Evolutionary conservation across 768 basidiomycete genomes (phyloP).

Genomic region (Amanita subjunquillea): DNA sequence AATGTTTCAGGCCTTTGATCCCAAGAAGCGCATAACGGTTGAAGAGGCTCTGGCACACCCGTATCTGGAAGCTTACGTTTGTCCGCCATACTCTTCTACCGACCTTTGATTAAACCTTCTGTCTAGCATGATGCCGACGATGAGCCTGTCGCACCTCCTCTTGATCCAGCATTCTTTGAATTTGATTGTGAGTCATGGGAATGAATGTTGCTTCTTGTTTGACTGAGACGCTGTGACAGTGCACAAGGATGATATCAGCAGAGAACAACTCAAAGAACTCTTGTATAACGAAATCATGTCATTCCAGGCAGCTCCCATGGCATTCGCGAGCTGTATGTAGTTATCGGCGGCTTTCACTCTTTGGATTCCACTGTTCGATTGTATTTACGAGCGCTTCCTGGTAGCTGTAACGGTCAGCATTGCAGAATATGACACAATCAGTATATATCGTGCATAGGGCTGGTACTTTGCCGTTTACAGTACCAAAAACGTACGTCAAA

Average conservation of each 20-base stretch:
- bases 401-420: neutral
- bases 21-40: conserved; percentile 91
- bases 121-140: conserved; percentile 87
- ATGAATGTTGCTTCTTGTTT: neutral
- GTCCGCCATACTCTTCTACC: conserved; percentile 15
- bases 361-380: neutral
- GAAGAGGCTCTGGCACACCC: conserved; percentile 94
- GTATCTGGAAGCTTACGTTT: conserved; percentile 85
- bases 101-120: conserved; percentile 6
- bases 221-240: conserved; percentile 31
- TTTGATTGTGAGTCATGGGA: conserved; percentile 69
- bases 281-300: conserved; percentile 92
- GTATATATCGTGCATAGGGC: neutral
- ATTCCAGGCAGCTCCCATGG: conserved; percentile 54
- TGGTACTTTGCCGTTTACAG: neutral
- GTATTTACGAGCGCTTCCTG: neutral
- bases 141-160: conserved; percentile 91
- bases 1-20: conserved; percentile 79
- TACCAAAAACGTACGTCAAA: neutral
- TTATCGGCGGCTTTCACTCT: neutral
- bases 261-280: conserved; percentile 91
- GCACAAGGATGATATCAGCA: conserved; percentile 92
- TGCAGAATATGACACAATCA: neutral
- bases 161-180: conserved; percentile 94
- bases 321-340: conserved; percentile 13